These are phyloP conservation scores for Eimeria sp. DNA, from an alignment of 169 alveolate genomes.

Conservation along the genomic window DNA sequence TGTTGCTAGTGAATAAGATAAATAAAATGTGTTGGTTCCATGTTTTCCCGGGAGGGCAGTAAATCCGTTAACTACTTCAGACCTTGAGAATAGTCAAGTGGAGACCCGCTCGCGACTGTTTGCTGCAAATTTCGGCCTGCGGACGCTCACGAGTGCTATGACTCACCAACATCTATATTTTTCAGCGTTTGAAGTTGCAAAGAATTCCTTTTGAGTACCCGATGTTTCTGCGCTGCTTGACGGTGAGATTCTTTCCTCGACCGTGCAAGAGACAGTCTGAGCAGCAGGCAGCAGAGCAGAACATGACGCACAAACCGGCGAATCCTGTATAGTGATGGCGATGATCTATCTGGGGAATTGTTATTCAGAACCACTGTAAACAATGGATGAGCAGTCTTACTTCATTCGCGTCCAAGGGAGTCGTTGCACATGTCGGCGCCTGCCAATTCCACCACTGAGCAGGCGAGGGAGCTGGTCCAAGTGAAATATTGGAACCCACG, in stretches of 20 bases:
- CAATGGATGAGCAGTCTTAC: neutral
- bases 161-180: neutral
- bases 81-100: neutral
- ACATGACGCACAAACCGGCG: neutral
- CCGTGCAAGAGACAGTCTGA: conserved; percentile 58
- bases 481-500: conserved; percentile 70
- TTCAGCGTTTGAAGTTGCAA: conserved; percentile 25
- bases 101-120: neutral
- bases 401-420: conserved; percentile 68
- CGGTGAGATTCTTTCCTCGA: conserved; percentile 33
- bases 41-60: neutral
- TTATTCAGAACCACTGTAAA: neutral
- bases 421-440: conserved; percentile 38
- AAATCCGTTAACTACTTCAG: neutral
- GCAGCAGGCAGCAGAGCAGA: neutral
- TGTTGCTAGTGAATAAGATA: neutral
- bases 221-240: neutral
- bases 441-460: conserved; percentile 51
- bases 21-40: neutral
- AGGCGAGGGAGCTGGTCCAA: conserved; percentile 73
- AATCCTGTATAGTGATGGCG: neutral
- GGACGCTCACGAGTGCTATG: neutral
- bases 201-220: neutral
- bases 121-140: neutral
- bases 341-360: neutral